Conservation (phyloP, 768 basidiomycete species). For the Amanita rubescens region DNA sequence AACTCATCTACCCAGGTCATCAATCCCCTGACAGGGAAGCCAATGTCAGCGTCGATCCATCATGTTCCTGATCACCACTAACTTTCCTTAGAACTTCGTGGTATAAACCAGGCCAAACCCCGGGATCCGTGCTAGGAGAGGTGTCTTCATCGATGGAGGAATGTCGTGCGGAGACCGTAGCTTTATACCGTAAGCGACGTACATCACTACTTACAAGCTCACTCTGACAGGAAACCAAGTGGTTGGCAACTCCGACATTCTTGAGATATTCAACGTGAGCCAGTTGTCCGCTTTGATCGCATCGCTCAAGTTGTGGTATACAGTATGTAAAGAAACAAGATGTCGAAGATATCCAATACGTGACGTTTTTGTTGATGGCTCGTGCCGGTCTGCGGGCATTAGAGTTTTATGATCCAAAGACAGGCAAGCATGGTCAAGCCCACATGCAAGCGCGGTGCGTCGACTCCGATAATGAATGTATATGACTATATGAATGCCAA, state of each 20-base stretch:
- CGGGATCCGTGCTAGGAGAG: conserved; percentile 76
- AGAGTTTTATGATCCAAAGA: conserved; percentile 77
- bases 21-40: conserved; percentile 74
- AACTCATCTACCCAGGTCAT: conserved; percentile 41
- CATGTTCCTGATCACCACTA: not conserved
- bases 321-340: conserved; percentile 65
- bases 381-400: conserved; percentile 72
- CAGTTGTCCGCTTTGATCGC: not conserved
- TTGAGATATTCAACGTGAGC: conserved; percentile 73
- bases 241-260: conserved; percentile 65
- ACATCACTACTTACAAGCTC: not conserved
- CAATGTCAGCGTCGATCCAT: conserved; percentile 30
- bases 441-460: conserved; percentile 85
- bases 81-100: conserved; percentile 52
- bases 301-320: not conserved
- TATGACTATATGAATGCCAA: conserved; percentile 4
- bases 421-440: conserved; percentile 80
- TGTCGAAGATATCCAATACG: conserved; percentile 70
- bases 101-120: conserved; percentile 85
- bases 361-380: conserved; percentile 84
- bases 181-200: conserved; percentile 57
- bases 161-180: conserved; percentile 87
- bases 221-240: conserved; percentile 33
- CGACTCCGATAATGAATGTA: conserved; percentile 2
- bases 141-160: conserved; percentile 91